These are phyloP conservation scores for Coniochaeta sp. DNA, from an alignment of 2,329 filamentous ascomycete genomes.

Conservation along the genomic window DNA sequence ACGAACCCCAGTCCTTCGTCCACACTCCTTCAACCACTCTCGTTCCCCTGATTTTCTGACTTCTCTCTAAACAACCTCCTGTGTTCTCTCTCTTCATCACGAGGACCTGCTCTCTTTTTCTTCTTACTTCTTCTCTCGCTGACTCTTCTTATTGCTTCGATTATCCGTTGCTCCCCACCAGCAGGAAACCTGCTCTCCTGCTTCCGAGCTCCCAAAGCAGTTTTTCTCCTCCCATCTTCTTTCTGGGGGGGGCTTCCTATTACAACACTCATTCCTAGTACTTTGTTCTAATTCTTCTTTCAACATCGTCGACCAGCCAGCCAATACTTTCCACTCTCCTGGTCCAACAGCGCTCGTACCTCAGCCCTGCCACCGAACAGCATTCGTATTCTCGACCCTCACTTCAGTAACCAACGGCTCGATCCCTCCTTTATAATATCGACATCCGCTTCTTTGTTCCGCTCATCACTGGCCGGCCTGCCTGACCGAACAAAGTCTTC, in stretches of 20 bases:
- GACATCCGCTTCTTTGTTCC: constrained; percentile 3
- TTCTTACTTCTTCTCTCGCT: constrained; percentile 21
- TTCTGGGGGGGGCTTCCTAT: constrained; percentile 2
- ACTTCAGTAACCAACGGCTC: constrained; percentile 2
- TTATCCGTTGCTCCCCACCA: constrained; percentile 17
- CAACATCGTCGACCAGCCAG: neutral
- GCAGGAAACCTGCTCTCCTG: neutral
- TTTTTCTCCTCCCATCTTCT: constrained; percentile 7
- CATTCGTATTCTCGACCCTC: constrained; percentile 7
- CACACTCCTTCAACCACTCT: constrained; percentile 10
- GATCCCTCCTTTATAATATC: constrained; percentile 5
- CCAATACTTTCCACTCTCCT: neutral
- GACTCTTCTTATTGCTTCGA: constrained; percentile 9
- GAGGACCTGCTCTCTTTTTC: constrained; percentile 8
- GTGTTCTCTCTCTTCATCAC: constrained; percentile 4
- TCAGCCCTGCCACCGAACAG: constrained; percentile 1
- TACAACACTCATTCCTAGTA: constrained; percentile 11
- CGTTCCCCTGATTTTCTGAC: constrained; percentile 7
- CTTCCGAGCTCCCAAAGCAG: constrained; percentile 8
- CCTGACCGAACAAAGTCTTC: neutral
- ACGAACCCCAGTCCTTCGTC: constrained; percentile 15
- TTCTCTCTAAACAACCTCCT: neutral
- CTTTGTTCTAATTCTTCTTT: constrained; percentile 10
- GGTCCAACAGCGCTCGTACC: neutral
- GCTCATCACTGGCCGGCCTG: neutral